These are phyloP conservation scores for Fusarium fracticaudum DNA, from an alignment of 2,329 filamentous ascomycete species.

Conservation along the genomic window DNA sequence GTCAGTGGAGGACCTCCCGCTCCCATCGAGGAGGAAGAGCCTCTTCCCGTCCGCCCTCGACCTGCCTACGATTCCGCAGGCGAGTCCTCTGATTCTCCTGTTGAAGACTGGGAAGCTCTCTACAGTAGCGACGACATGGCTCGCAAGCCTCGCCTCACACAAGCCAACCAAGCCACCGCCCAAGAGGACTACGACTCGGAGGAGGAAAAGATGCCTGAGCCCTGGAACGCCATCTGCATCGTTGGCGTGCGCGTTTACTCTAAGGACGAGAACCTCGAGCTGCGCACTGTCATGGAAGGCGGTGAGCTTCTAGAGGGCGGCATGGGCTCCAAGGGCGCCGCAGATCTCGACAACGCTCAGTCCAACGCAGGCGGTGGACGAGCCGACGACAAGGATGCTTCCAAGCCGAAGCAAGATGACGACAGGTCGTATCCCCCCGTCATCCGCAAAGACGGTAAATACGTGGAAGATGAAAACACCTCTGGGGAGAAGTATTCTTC, in stretches of 20 bases:
- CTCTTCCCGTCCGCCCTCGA: constrained; percentile 31
- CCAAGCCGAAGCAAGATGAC: constrained; percentile 9
- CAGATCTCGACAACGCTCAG: constrained; percentile 66
- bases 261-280: constrained; percentile 63
- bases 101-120: constrained; percentile 67
- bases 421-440: constrained; percentile 34
- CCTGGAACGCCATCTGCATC: constrained; percentile 72
- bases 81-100: constrained; percentile 68
- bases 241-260: constrained; percentile 70
- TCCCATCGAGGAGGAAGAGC: constrained; percentile 26
- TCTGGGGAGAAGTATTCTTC: constrained; percentile 33
- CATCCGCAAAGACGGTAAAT: constrained; percentile 41
- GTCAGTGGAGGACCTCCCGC: constrained; percentile 40
- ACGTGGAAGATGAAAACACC: constrained; percentile 32
- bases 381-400: constrained; percentile 27
- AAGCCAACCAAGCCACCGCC: constrained; percentile 47
- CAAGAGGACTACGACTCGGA: constrained; percentile 60
- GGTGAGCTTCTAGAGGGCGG: constrained; percentile 63
- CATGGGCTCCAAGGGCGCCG: constrained; percentile 66
- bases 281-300: constrained; percentile 66
- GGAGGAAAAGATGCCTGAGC: constrained; percentile 65
- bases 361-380: constrained; percentile 62
- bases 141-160: constrained; percentile 57
- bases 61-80: constrained; percentile 57
- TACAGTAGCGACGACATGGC: constrained; percentile 68